Evolutionary conservation across 2,329 filamentous ascomycete genomes (phyloP), one percentile per base, ranked within the genome.

Genomic region (Claviceps spartinae): DNA sequence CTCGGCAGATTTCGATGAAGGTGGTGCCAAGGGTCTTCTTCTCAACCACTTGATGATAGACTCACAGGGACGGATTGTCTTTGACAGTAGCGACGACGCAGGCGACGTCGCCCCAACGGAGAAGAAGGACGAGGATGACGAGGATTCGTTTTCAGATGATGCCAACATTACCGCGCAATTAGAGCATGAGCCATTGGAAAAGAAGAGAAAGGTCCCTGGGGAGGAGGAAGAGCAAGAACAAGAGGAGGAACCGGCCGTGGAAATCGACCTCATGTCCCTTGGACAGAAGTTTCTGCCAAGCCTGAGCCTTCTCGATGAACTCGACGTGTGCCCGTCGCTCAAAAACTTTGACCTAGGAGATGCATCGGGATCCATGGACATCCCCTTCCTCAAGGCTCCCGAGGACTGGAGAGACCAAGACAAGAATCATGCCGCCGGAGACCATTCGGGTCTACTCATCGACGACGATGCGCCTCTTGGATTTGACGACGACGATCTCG

Each of bases 11-110:
- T 98, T 98, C 58, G 93, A 98, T 64, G 93, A 98, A 70, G 93
- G 93, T 20, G 93, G 93, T 52, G 93, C 93, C 52, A 98, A 97
- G 68, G 93, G 93, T 20, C 75, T 98, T 43, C 75, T 98, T 20
- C 77, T 98, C 36, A 98, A 98, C 63, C 91, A 98, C 67, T 75
- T 98, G n/a, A 88, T 91, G 63, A 96, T 98, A 57, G 93, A 98
- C 67, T 80, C 81, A 2, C 82, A 88, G 57, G 93, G 93, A 43
- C 81, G 91, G 38, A 98, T 98, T 56, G 90, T 98, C 5, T 98
- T 98, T 63, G 93, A 98, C 69, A 97, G 91, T 71, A 97, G 90
- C 63, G 91, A 98, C 65, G 93, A 97, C 65, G 69, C 78, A 20
- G 78, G 72, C 16, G 79, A 83, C 56, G 71, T 71, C 18, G 65